Evolutionary conservation across 208 protist species (phyloP), one percentile per base, ranked within the genome.

Genomic region (Trypanosoma congolense): DNA sequence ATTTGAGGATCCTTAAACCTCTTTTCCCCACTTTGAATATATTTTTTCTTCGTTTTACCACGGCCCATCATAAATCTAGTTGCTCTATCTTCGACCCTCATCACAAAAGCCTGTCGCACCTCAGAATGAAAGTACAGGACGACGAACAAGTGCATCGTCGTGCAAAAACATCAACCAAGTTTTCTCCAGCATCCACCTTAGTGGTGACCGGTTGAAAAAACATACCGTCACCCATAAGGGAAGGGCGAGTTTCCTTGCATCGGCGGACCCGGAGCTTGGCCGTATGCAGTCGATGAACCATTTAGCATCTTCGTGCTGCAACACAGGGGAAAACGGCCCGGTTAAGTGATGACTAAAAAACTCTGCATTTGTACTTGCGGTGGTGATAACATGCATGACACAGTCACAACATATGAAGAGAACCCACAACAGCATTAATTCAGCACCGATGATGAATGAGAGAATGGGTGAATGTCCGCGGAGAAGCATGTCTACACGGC

Each of bases 91-190:
- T 12, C 33, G 12, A 6, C 33, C 6, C 9, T 12, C 33, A 6
- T 38, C 33, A 6, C 33, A 38, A 6, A 6, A 38, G 33, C 6
- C 12, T 38, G 33, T 38, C 33, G 33, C 33, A 38, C 6, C 12
- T 70, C 38, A 88, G 26, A 81, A 76, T 2, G 73, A 79, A 2
- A 88, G 70, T 12, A 80, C 18, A 4, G 76, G 76, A 25, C 73
- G 76, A 22, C 76, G 74, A 5, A 56, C 70, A 16, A 88, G 62
- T 1, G 75, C 75, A 42, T 88, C 80, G 45, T 83, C 80, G 57
- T 83, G 62, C 16, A 67, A 44, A 45, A 88, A 70, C 3, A 83
- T 51, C 19, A 36, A 35, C 75, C 75, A 83, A 29, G 67, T 68
- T 19, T 56, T 54, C n/a, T 65, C 19, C 63, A 59, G 83, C 56